These are phyloP conservation scores for Mytilinidion resinicola DNA, from an alignment of 495 filamentous ascomycete species.

Conservation along the genomic window DNA sequence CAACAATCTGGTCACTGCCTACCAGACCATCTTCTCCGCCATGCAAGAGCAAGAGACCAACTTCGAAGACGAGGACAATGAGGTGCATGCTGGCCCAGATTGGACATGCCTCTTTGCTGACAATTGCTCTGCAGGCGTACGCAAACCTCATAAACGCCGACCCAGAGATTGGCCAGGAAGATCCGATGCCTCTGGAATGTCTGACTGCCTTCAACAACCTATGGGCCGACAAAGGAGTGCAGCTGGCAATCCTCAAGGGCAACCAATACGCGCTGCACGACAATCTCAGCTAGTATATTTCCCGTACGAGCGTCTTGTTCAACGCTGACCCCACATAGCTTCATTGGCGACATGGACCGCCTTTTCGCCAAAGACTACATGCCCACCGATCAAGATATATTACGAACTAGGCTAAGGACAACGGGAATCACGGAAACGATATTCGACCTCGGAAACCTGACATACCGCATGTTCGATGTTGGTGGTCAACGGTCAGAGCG, in stretches of 20 bases:
- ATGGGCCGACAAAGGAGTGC: slow-evolving; percentile 92
- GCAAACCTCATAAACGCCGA: slow-evolving; percentile 46
- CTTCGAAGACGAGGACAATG: slow-evolving; percentile 36
- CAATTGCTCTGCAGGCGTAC: slow-evolving; percentile 28
- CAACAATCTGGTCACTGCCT: slow-evolving; percentile 96
- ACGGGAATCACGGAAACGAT: slow-evolving; percentile 99
- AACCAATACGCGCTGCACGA: slow-evolving; percentile 99
- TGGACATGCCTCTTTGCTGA: not conserved
- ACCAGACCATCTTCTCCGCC: slow-evolving; percentile 34
- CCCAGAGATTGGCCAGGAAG: slow-evolving; percentile 86
- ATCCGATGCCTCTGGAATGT: slow-evolving; percentile 89
- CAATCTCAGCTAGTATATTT: slow-evolving; percentile 92
- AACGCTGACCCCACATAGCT: slow-evolving; percentile 49
- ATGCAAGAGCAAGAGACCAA: slow-evolving; percentile 31
- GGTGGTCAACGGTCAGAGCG: slow-evolving; percentile 97
- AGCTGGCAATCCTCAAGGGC: slow-evolving; percentile 82
- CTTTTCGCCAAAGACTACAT: slow-evolving; percentile 91
- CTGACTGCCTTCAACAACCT: slow-evolving; percentile 86
- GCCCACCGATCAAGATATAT: slow-evolving; percentile 95
- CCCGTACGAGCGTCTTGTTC: not conserved
- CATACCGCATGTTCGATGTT: slow-evolving; percentile 99
- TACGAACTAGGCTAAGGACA: slow-evolving; percentile 96
- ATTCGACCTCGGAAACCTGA: slow-evolving; percentile 95
- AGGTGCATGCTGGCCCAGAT: slow-evolving; percentile 14
- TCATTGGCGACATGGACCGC: slow-evolving; percentile 92